Percentiles rank a stretch among this genome's conserved stretches.
phyloP scores from a whole-genome alignment of 352 stramenopile species.

The Globisporangium spiculum region DNA sequence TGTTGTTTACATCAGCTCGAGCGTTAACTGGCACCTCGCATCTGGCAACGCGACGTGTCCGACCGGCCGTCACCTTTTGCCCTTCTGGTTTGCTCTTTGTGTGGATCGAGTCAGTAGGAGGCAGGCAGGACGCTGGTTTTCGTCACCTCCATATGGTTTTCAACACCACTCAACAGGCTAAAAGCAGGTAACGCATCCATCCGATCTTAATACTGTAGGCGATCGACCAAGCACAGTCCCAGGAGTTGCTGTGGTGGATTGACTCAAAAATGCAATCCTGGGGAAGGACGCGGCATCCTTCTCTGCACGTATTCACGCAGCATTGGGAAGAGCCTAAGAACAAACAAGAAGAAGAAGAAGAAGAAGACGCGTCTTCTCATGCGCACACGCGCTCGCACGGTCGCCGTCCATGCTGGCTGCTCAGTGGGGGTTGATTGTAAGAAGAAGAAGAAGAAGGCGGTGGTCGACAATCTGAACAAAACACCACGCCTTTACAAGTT shows the following conservation, averaged over 20 bases:
- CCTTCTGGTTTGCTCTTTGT: background rate
- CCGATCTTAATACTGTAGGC: no score
- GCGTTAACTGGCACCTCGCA: background rate
- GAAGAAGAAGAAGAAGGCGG: background rate
- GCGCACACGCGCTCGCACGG: background rate
- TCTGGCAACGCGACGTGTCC: background rate
- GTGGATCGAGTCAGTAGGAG: background rate
- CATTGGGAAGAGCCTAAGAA: background rate
- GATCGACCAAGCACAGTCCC: background rate
- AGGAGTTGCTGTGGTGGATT: background rate
- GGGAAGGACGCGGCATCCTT: conserved; percentile 2
- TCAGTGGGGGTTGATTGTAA: background rate
- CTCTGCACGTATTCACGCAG: background rate
- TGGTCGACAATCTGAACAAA: background rate
- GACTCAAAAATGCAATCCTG: background rate
- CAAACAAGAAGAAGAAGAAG: background rate
- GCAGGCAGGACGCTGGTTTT: background rate
- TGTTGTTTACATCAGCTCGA: background rate
- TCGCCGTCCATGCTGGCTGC: background rate
- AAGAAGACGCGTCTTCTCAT: background rate
- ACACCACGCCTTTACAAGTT: background rate
- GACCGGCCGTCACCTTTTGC: background rate
- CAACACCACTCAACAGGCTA: background rate
- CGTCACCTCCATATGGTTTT: background rate
- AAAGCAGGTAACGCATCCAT: conserved; percentile 2